Evolutionary conservation across 345 rosid species (phyloP).

Genomic region (Eucalyptus victrix): DNA sequence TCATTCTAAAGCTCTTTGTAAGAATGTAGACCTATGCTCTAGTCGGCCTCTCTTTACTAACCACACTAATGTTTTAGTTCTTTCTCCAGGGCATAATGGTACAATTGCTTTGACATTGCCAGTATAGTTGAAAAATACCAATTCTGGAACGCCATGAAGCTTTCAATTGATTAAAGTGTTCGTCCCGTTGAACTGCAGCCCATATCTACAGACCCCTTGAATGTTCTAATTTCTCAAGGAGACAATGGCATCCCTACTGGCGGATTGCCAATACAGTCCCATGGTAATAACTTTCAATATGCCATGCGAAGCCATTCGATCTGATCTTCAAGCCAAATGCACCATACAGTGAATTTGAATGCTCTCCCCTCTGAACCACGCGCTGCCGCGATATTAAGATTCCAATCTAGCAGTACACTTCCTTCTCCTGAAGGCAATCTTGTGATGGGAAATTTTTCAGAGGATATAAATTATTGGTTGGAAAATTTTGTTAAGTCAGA

Average conservation of each 20-base stretch:
- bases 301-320: too few species aligned
- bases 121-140: not conserved
- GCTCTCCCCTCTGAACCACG: not conserved
- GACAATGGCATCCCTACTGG: not conserved
- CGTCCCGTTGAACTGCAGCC: rapidly evolving
- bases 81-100: not conserved
- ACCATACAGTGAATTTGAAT: not conserved
- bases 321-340: not conserved
- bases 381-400: rapidly evolving
- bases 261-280: not conserved
- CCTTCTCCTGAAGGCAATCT: not conserved
- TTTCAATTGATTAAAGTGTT: not conserved
- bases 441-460: not conserved
- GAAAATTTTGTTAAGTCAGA: not conserved
- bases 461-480: not conserved
- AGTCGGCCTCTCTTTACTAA: not conserved
- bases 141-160: not conserved
- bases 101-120: not conserved
- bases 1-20: not conserved
- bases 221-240: not conserved
- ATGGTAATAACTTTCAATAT: rapidly evolving
- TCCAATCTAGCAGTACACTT: not conserved
- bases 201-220: not conserved
- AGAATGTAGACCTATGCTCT: not conserved
- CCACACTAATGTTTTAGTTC: not conserved